A percentile compares a stretch with the other conserved stretches of the same genome.
Conservation (phyloP, 352 stramenopile genomes). For the Pythium oligandrum region DNA sequence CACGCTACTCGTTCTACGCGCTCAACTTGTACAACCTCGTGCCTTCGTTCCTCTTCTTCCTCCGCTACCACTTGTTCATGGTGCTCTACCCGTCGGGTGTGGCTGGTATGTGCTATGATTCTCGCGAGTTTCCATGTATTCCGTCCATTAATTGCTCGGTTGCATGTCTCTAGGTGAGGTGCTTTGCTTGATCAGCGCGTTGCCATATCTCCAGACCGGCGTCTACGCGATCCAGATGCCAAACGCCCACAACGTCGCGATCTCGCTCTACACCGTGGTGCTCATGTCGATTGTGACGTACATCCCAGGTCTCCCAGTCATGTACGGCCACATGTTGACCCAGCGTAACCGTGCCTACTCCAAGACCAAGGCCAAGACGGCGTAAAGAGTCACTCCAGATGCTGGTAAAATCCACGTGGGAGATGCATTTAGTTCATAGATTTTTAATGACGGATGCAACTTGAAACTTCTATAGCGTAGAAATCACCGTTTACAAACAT, state of each 20-base stretch:
- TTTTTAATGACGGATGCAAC: too few relatives aligned
- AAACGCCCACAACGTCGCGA: constrained; percentile 71
- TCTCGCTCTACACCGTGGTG: constrained; percentile 73
- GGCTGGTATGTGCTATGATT: constrained; percentile 58
- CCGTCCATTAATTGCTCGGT: not conserved
- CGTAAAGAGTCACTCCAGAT: constrained; percentile 21
- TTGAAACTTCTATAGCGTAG: too few relatives aligned
- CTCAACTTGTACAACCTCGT: constrained; percentile 91
- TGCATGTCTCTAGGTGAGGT: constrained; percentile 39
- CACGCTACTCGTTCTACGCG: constrained; percentile 98
- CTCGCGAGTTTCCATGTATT: too few relatives aligned
- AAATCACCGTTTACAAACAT: too few relatives aligned
- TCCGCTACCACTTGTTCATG: constrained; percentile 98
- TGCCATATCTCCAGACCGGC: constrained; percentile 49
- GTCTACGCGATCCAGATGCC: constrained; percentile 69
- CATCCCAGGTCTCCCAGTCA: constrained; percentile 70
- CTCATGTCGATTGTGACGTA: constrained; percentile 69
- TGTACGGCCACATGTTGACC: constrained; percentile 85
- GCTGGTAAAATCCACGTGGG: too few relatives aligned
- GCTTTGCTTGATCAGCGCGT: constrained; percentile 68
- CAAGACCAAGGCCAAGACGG: constrained; percentile 62
- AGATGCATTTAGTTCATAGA: too few relatives aligned
- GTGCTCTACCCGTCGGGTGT: constrained; percentile 98
- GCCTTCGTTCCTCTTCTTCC: constrained; percentile 95
- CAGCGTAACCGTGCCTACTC: constrained; percentile 81